Conservation (phyloP, 192 early-diverging fungal species). For the Coemansia sp. region DNA sequence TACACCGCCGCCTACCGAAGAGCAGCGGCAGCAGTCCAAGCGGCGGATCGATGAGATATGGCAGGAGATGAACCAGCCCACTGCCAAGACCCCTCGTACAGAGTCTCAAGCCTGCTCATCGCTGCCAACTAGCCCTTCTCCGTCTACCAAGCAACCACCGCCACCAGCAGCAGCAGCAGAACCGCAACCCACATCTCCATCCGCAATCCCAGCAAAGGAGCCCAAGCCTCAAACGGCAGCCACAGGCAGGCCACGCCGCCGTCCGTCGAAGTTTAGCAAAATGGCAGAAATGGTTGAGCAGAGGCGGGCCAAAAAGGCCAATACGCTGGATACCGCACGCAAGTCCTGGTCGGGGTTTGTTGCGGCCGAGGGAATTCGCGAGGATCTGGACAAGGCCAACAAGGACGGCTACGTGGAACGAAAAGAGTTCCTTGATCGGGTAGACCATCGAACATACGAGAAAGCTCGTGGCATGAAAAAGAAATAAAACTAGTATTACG, state of each 20-base stretch:
- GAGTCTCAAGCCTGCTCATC: background rate
- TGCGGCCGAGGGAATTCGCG: slow-evolving; percentile 38
- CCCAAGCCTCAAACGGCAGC: slow-evolving; percentile 1
- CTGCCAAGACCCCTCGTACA: slow-evolving; percentile 12
- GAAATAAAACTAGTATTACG: no score
- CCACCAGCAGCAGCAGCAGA: background rate
- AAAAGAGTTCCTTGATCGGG: slow-evolving; percentile 45
- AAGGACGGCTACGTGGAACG: slow-evolving; percentile 55
- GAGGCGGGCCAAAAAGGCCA: slow-evolving; percentile 37
- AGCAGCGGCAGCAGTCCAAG: slow-evolving; percentile 27
- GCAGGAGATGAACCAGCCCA: slow-evolving; percentile 40
- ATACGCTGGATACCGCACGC: slow-evolving; percentile 45
- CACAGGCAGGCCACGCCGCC: background rate
- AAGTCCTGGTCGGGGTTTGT: slow-evolving; percentile 51
- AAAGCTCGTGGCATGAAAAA: slow-evolving; percentile 15
- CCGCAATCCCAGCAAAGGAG: background rate
- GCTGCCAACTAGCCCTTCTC: background rate
- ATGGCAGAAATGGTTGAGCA: slow-evolving; percentile 43
- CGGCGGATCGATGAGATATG: slow-evolving; percentile 41
- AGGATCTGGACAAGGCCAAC: slow-evolving; percentile 49
- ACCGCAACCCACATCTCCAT: background rate
- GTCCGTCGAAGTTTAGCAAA: slow-evolving; percentile 47
- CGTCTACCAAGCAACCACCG: background rate
- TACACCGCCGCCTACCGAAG: background rate
- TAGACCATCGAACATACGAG: slow-evolving; percentile 43